Conservation (phyloP, 2,329 filamentous ascomycete species). For the Alternaria consortialis region DNA sequence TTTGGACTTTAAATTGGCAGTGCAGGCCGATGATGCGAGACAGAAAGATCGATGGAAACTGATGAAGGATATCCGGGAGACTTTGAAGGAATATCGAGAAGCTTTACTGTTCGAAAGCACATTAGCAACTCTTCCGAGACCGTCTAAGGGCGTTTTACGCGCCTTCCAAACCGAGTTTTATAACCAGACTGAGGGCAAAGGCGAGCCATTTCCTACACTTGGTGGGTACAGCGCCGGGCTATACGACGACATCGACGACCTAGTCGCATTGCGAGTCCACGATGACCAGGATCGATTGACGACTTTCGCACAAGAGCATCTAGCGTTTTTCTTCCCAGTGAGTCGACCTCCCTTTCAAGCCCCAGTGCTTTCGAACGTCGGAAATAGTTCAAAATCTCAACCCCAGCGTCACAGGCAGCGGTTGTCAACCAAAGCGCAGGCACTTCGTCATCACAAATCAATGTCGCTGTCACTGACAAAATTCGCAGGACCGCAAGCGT, state of each 20-base stretch:
- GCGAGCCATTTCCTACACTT: slow-evolving; percentile 12
- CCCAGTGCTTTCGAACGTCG: too few relatives aligned
- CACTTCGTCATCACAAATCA: too few relatives aligned
- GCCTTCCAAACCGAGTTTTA: slow-evolving; percentile 14
- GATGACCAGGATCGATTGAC: slow-evolving; percentile 38
- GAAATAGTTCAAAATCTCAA: too few relatives aligned
- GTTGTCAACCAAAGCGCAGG: too few relatives aligned
- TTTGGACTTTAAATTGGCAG: slow-evolving; percentile 1
- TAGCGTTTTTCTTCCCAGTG: slow-evolving; percentile 21
- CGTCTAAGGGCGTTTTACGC: slow-evolving; percentile 9
- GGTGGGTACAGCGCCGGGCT: slow-evolving; percentile 12
- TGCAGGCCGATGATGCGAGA: background rate
- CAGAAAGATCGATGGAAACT: background rate
- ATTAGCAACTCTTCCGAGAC: slow-evolving; percentile 15
- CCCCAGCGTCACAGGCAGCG: too few relatives aligned
- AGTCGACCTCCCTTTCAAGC: background rate
- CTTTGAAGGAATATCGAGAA: slow-evolving; percentile 16
- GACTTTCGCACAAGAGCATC: slow-evolving; percentile 37
- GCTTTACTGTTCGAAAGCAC: slow-evolving; percentile 20
- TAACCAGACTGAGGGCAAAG: background rate
- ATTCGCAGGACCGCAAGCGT: slow-evolving; percentile 16
- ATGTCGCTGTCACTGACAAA: too few relatives aligned
- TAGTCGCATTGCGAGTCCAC: slow-evolving; percentile 34
- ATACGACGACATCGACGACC: slow-evolving; percentile 27
- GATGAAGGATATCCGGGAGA: slow-evolving; percentile 6